Conservation (phyloP, 2,329 filamentous ascomycete species). For the Pyrenophora seminiperda region DNA sequence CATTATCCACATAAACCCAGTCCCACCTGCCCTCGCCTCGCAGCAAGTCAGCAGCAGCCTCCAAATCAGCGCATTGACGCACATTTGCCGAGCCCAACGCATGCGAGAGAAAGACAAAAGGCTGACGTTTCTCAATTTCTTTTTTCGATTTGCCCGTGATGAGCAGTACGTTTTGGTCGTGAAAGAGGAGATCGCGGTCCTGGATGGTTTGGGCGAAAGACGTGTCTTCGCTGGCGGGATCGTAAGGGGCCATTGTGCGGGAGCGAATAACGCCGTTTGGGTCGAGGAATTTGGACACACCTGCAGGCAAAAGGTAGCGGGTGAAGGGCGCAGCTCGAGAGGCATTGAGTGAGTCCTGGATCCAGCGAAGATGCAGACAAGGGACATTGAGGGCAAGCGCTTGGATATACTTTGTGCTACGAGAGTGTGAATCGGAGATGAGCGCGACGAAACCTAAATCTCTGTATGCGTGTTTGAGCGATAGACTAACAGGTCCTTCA, state of each 20-base stretch:
- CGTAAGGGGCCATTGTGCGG: constrained; percentile 65
- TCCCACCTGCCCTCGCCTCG: constrained; percentile 67
- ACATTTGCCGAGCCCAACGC: constrained; percentile 75
- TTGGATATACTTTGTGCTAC: constrained; percentile 92
- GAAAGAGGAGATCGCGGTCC: constrained; percentile 65
- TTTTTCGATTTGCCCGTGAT: constrained; percentile 68
- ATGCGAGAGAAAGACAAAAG: constrained; percentile 80
- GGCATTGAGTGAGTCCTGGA: constrained; percentile 70
- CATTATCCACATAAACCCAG: constrained; percentile 80
- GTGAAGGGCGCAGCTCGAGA: constrained; percentile 72
- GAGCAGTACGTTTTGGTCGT: constrained; percentile 70
- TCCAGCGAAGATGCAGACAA: constrained; percentile 82
- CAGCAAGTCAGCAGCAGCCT: constrained; percentile 67
- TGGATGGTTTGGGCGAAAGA: constrained; percentile 36
- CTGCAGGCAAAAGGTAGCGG: constrained; percentile 83
- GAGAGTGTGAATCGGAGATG: constrained; percentile 83
- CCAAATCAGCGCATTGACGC: constrained; percentile 66
- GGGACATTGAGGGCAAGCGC: constrained; percentile 88
- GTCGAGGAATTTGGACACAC: constrained; percentile 75
- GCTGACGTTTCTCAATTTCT: constrained; percentile 68
- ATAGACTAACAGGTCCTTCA: constrained; percentile 49
- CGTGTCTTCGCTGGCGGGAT: constrained; percentile 59
- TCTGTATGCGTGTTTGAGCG: constrained; percentile 59
- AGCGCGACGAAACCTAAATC: constrained; percentile 78
- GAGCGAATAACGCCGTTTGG: constrained; percentile 72